A percentile compares a stretch with the other conserved stretches of the same genome.
These are phyloP conservation scores for Moniliophthora roreri DNA, from an alignment of 1,284 basidiomycete species.

Conservation along the genomic window DNA sequence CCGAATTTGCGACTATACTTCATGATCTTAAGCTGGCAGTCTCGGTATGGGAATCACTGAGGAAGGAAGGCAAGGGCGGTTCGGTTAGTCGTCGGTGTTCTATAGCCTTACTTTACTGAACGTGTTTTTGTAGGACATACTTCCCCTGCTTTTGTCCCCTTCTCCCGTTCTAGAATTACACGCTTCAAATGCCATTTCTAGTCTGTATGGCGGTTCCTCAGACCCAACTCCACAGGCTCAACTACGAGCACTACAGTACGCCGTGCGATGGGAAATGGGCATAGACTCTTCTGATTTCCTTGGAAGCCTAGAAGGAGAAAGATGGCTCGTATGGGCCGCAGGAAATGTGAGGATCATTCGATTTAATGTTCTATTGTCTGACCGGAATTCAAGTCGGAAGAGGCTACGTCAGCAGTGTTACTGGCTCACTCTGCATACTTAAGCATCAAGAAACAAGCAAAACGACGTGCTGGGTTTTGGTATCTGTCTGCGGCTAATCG, in stretches of 20 bases:
- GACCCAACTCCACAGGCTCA: slow-evolving; percentile 64
- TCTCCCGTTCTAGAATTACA: slow-evolving; percentile 60
- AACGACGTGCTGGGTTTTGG: slow-evolving; percentile 70
- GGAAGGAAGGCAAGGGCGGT: slow-evolving; percentile 79
- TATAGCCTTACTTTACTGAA: slow-evolving; percentile 9
- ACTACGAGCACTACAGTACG: slow-evolving; percentile 60
- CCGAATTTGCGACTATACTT: slow-evolving; percentile 93
- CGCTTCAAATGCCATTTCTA: slow-evolving; percentile 57
- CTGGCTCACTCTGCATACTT: slow-evolving; percentile 75
- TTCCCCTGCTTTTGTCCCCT: slow-evolving; percentile 68
- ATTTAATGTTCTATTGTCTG: slow-evolving; percentile 1
- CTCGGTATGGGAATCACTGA: slow-evolving; percentile 81
- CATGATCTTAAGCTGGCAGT: slow-evolving; percentile 88
- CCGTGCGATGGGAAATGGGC: slow-evolving; percentile 73
- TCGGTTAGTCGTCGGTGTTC: slow-evolving; percentile 44
- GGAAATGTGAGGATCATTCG: slow-evolving; percentile 56
- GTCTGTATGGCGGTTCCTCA: slow-evolving; percentile 35
- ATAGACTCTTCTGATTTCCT: slow-evolving; percentile 60
- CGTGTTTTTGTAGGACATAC: slow-evolving; percentile 54
- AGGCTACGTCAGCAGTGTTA: slow-evolving; percentile 71
- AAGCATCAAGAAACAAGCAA: slow-evolving; percentile 54
- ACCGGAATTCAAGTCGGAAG: slow-evolving; percentile 61
- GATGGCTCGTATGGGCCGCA: slow-evolving; percentile 81
- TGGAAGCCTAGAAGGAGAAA: slow-evolving; percentile 65
- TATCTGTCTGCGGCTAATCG: slow-evolving; percentile 72